phyloP scores from a whole-genome alignment of 1,284 basidiomycete genomes.

The Cryptococcus sp. region DNA sequence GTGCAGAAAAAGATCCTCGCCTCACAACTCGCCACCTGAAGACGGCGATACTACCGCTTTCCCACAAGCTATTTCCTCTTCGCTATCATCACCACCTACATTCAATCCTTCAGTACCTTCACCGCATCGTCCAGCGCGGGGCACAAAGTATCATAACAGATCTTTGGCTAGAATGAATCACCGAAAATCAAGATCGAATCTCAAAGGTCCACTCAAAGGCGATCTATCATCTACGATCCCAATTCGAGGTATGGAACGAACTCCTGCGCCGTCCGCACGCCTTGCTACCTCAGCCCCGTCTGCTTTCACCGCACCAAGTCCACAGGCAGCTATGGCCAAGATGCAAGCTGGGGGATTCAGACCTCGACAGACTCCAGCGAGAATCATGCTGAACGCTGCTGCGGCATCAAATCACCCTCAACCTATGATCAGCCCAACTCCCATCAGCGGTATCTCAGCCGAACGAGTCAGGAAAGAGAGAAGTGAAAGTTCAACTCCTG shows the following conservation, averaged over 20 bases:
- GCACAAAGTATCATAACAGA: neutral
- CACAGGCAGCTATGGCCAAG: conserved; percentile 19
- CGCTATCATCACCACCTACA: neutral
- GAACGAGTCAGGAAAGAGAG: conserved; percentile 5
- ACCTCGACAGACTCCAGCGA: conserved; percentile 35
- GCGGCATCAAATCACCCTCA: neutral
- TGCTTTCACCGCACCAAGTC: conserved; percentile 10
- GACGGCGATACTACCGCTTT: neutral
- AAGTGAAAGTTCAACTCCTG: conserved; percentile 4
- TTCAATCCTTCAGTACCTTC: neutral
- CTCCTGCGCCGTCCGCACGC: conserved; percentile 4
- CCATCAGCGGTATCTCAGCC: neutral
- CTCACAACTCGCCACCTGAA: neutral
- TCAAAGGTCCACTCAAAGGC: conserved; percentile 9
- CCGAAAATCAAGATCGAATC: conserved; percentile 19
- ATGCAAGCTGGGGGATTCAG: conserved; percentile 38
- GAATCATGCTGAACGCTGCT: conserved; percentile 31
- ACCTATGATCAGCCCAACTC: neutral
- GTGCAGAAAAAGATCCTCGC: conserved; percentile 60
- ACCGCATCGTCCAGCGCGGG: neutral
- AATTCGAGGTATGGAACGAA: conserved; percentile 27
- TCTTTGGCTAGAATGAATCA: neutral
- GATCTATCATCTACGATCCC: conserved; percentile 34
- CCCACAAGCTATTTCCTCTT: conserved; percentile 1
- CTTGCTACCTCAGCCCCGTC: conserved; percentile 24